phyloP scores from a whole-genome alignment of 75 land plant species.

The Adiantum capillusveneris region DNA sequence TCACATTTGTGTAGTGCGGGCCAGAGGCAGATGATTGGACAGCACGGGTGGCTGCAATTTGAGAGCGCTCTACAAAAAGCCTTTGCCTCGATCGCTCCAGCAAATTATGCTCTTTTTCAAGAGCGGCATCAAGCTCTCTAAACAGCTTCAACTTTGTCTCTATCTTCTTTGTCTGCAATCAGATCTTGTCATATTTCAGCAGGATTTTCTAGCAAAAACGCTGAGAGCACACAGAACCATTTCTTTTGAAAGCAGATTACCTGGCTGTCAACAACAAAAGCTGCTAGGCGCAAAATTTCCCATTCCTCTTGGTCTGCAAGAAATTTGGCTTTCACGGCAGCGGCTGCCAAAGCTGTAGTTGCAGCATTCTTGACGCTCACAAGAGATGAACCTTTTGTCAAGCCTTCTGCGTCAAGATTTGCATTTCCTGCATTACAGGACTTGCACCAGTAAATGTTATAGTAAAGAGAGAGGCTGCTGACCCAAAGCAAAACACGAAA shows the following conservation, averaged over 20 bases:
- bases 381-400: background rate
- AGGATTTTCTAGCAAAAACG: no score
- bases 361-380: constrained; percentile 69
- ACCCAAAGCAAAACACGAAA: no score
- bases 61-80: constrained; percentile 65
- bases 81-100: constrained; percentile 63
- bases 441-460: background rate
- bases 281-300: constrained; percentile 59
- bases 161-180: constrained; percentile 71
- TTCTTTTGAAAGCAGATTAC: constrained; percentile 25
- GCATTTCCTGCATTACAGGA: background rate
- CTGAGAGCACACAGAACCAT: background rate
- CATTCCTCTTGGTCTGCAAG: constrained; percentile 88
- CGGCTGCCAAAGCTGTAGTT: constrained; percentile 67
- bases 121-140: constrained; percentile 54
- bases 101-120: constrained; percentile 53
- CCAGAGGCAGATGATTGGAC: background rate
- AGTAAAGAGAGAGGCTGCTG: no score
- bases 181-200: background rate
- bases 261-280: constrained; percentile 75
- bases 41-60: constrained; percentile 45
- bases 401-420: background rate
- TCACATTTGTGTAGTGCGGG: background rate
- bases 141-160: constrained; percentile 71
- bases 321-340: constrained; percentile 92